phyloP scores from a whole-genome alignment of 768 basidiomycete species.

The Tulasnella sp. region DNA sequence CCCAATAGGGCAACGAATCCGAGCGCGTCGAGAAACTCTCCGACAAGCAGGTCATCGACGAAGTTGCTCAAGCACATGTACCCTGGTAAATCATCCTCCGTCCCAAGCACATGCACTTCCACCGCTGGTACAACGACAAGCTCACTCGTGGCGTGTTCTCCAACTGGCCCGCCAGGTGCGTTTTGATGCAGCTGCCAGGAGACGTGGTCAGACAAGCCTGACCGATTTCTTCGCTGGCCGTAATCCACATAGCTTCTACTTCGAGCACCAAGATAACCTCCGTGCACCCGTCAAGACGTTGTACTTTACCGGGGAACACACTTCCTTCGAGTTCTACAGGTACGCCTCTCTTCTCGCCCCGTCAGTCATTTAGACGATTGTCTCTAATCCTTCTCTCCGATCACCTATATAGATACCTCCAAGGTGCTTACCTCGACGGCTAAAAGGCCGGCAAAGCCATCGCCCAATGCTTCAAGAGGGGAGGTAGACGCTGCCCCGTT shows the following conservation, averaged over 20 bases:
- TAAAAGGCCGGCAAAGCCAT: background rate
- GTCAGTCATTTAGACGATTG: too few species aligned
- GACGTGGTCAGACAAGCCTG: too few species aligned
- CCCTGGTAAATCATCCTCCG: constrained; percentile 58
- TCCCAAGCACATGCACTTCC: constrained; percentile 60
- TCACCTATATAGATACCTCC: constrained; percentile 29
- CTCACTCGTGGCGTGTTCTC: constrained; percentile 65
- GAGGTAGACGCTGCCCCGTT: background rate
- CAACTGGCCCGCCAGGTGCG: constrained; percentile 69
- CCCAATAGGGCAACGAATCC: constrained; percentile 63
- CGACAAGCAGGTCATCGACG: constrained; percentile 52
- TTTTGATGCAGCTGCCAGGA: background rate
- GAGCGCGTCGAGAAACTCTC: constrained; percentile 60
- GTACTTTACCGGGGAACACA: constrained; percentile 33
- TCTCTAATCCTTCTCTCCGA: background rate
- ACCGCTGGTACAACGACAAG: constrained; percentile 58
- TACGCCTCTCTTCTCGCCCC: background rate
- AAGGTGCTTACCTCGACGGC: constrained; percentile 34
- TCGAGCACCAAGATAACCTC: constrained; percentile 34
- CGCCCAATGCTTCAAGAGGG: background rate
- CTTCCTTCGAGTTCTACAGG: constrained; percentile 30
- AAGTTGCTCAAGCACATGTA: constrained; percentile 66
- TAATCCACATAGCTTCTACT: constrained; percentile 18
- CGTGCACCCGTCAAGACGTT: constrained; percentile 22
- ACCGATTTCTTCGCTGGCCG: too few species aligned